These are phyloP conservation scores for Miscanthus lutarioriparius DNA, from an alignment of 176 grass and related monocot genomes.

Conservation along the genomic window DNA sequence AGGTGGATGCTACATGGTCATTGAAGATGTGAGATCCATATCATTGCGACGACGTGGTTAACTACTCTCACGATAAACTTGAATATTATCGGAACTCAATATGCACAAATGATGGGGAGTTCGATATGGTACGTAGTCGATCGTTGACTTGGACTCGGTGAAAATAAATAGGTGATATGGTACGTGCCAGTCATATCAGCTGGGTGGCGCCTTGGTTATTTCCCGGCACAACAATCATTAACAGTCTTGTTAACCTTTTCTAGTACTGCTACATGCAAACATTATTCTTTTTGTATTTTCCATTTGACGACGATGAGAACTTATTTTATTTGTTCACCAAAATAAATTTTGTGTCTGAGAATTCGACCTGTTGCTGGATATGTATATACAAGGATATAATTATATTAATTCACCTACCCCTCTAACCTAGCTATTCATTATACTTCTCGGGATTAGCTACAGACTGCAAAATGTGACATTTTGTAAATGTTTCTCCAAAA, in stretches of 20 bases:
- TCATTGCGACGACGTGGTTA: background rate
- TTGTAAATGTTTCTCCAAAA: too few relatives aligned
- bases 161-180: too few relatives aligned
- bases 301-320: background rate
- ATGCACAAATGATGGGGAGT: background rate
- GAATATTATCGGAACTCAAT: too few relatives aligned
- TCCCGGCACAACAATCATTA: background rate
- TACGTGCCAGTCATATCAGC: background rate
- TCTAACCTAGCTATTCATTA: too few relatives aligned
- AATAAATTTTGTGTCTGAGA: background rate
- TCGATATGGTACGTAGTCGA: too few relatives aligned
- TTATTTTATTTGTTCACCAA: background rate
- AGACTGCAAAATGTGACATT: too few relatives aligned
- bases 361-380: too few relatives aligned
- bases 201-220: background rate
- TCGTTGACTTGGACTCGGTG: background rate
- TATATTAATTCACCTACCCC: too few relatives aligned
- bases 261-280: background rate
- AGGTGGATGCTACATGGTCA: slow-evolving; percentile 6
- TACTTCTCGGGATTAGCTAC: too few relatives aligned
- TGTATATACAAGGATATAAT: too few relatives aligned
- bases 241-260: background rate
- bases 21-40: background rate
- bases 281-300: background rate
- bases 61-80: too few relatives aligned